phyloP scores from a whole-genome alignment of 805 yeast genomes.

The Zygoascus bituminiphila region DNA sequence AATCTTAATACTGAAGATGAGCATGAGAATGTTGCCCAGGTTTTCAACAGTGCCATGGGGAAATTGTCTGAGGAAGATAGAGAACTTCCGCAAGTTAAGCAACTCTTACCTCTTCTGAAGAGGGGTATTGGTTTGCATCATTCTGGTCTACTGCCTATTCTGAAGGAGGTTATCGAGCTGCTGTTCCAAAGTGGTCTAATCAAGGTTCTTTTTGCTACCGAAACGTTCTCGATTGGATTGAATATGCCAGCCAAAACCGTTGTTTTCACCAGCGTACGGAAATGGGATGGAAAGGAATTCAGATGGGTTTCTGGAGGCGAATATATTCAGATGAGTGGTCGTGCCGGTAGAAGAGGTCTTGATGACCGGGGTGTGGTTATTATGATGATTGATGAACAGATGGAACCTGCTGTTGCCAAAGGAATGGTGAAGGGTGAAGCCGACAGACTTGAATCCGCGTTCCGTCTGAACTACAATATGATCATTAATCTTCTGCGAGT shows the following conservation, averaged over 20 bases:
- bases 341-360: slow-evolving; percentile 99
- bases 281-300: slow-evolving; percentile 96
- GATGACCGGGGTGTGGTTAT: slow-evolving; percentile 99
- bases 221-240: slow-evolving; percentile 94
- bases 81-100: slow-evolving; percentile 89
- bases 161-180: slow-evolving; percentile 92
- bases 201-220: slow-evolving; percentile 94
- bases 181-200: slow-evolving; percentile 93
- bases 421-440: slow-evolving; percentile 99
- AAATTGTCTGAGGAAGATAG: slow-evolving; percentile 84
- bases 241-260: slow-evolving; percentile 99
- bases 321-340: slow-evolving; percentile 98
- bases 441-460: slow-evolving; percentile 93
- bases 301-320: slow-evolving; percentile 99
- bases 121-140: slow-evolving; percentile 99
- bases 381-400: slow-evolving; percentile 98
- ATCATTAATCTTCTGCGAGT: slow-evolving; percentile 87
- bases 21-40: slow-evolving; percentile 81
- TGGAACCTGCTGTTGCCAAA: slow-evolving; percentile 99
- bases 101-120: slow-evolving; percentile 76
- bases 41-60: slow-evolving; percentile 82
- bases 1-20: slow-evolving; percentile 94
- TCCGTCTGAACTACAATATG: slow-evolving; percentile 97
- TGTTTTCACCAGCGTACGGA: slow-evolving; percentile 93
- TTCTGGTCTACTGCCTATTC: slow-evolving; percentile 87